These are phyloP conservation scores for Sugiyamaella chiloensis DNA, from an alignment of 805 yeast species.

Conservation along the genomic window DNA sequence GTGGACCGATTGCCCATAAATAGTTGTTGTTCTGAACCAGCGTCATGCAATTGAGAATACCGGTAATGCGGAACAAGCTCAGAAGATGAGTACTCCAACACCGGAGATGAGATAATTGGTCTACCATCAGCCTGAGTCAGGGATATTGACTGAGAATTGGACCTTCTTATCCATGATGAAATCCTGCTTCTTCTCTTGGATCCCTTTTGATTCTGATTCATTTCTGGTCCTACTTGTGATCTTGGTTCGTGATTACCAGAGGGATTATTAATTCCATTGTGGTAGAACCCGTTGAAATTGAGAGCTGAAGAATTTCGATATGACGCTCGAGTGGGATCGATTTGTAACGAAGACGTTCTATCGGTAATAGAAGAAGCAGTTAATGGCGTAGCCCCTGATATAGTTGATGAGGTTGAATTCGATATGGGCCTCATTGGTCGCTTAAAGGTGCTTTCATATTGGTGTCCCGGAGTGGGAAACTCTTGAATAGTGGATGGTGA, in stretches of 20 bases:
- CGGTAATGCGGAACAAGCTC: constrained; percentile 21
- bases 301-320: too few species aligned
- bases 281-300: too few species aligned
- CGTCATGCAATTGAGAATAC: background rate
- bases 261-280: background rate
- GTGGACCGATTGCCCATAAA: background rate
- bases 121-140: constrained; percentile 1
- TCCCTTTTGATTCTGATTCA: background rate
- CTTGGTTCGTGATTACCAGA: background rate
- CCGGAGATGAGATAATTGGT: constrained; percentile 24
- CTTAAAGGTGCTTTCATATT: background rate
- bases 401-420: background rate
- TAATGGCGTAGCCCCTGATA: background rate
- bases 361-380: background rate
- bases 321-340: too few species aligned
- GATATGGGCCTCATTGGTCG: background rate
- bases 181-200: constrained; percentile 7
- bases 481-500: background rate
- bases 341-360: background rate
- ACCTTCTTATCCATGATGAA: constrained; percentile 12
- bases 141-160: background rate
- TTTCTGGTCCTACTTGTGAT: background rate
- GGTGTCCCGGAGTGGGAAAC: background rate
- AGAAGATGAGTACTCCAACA: constrained; percentile 25
- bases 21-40: background rate